Evolutionary conservation across 176 grass and related monocot genomes (phyloP), one percentile per base, ranked within the genome.

Genomic region (Juncus effusus): DNA sequence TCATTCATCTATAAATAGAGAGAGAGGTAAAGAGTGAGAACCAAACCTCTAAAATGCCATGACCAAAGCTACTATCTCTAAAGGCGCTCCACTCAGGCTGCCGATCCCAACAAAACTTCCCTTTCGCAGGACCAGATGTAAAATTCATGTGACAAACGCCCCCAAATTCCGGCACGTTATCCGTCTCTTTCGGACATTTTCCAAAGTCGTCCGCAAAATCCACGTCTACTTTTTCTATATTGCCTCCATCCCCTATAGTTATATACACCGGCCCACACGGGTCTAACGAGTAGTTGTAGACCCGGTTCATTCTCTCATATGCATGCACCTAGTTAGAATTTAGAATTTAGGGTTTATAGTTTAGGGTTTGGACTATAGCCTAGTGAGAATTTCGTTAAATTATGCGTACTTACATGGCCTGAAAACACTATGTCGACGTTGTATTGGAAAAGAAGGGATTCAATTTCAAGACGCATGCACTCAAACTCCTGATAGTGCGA

Each of bases 381-480:
- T 28, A 28, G 44, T 47, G 4, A 9, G 9, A 47, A 6, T 6
- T 47, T 47, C 19, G 19, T 28, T 8, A 13, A 57, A 47, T 6
- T 16, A 7, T 0, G 1, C 3, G 13, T 63, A 41, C 87, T 85
- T 84, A 96, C 93, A 80, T 96, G 88, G 13, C 93, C 93, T 2
- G 80, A 74, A 58, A 96, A 92, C 42, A 97, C 82, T 38, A 97
- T 79, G 70, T 97, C 93, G 6, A 96, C 82, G 7, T 63, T 50
- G 66, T 83, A 74, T 40, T 67, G 62, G 51, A 89, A 91, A 13
- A 96, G 45, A 69, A 91, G 85, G 3, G 13, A 76, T 80, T 97
- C 93, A 88, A 97, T 97, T 70, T 91, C 59, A 42, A 81, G 82
- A 54, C 93, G 83, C 93, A 96, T 96, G 75, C 93, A 96, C 62